Base-by-base conservation (phyloP, 208 protist genomes). In the Crithidia fasciculata region DNA sequence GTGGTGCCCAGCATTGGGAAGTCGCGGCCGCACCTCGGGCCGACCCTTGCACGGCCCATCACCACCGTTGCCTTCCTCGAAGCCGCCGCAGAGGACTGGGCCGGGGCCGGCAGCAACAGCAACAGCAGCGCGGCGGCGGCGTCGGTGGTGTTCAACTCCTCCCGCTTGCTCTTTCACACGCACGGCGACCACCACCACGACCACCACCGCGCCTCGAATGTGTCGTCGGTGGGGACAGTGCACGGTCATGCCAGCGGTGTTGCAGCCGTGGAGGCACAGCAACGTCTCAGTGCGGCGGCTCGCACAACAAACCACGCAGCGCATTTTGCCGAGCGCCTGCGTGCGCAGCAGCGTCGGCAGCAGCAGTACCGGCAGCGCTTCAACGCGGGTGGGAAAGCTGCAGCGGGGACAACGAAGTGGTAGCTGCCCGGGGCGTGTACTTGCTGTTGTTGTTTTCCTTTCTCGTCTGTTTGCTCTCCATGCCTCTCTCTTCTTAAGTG, bases 241-340 rank as follows among this genome's bases (percentile, higher is more conserved):
- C n/a, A 15, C 16, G 50, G 16, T 52, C 41, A 36, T 7, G 59
- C 16, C 2, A 18, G 5, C 7, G 41, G 6, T 52, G 59, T 8
- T 39, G 39, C 41, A 52, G 59, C 13, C 0, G 28, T 28, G 28
- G 28, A 28, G 9, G n/a, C 41, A 19, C 60, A 53, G 40, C 44
- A 53, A 12, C 60, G 41, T 7, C 43, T 39, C 45, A 43, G 41
- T 5, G 8, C 19, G 43, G 28, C 60, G 0, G 45, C 44, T 3
- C 60, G 45, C 16, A 43, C 60, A 10, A 6, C 60, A 1, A 41
- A 45, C 9, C 8, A 13, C 2, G 2, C 45, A 36, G 47, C 62
- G 19, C 73, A 49, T 7, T 78, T 61, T 44, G 73, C 50, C 18
- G 41, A 36, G 8, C 74, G 74, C 15, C 68, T 80, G 62, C 68